Evolutionary conservation across 148 eudicot genomes (phyloP).

Genomic region (Salicornia ramosissima): DNA sequence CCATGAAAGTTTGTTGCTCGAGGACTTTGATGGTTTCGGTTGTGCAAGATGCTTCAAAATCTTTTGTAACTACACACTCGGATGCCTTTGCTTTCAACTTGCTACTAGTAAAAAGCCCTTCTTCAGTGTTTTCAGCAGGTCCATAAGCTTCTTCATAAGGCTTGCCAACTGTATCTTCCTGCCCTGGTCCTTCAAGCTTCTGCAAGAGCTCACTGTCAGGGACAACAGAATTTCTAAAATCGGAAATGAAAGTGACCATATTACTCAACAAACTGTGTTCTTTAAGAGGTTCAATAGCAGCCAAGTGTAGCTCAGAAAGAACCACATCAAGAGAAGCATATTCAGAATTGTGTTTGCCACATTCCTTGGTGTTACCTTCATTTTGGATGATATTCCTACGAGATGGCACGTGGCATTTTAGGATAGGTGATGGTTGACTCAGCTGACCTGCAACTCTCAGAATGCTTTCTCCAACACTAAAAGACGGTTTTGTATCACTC

Average conservation of each 20-base stretch:
- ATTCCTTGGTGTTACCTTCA: constrained; percentile 26
- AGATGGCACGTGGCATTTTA: constrained; percentile 21
- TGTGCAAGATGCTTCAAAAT: constrained; percentile 32
- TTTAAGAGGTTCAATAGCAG: constrained; percentile 45
- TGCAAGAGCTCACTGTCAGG: constrained; percentile 25
- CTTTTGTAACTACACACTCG: constrained; percentile 15
- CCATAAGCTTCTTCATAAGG: constrained; percentile 15
- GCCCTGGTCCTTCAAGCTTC: constrained; percentile 18
- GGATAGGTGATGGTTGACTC: constrained; percentile 31
- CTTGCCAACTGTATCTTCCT: constrained; percentile 14
- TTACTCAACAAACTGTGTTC: constrained; percentile 28
- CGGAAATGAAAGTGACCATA: constrained; percentile 36
- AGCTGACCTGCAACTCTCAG: constrained; percentile 36
- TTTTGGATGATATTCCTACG: constrained; percentile 15
- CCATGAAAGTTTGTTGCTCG: constrained; percentile 28
- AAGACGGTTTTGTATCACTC: constrained; percentile 23
- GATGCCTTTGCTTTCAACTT: constrained; percentile 18
- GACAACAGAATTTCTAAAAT: constrained; percentile 48
- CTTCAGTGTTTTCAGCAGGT: constrained; percentile 14
- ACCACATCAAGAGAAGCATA: constrained; percentile 38
- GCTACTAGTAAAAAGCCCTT: constrained; percentile 14
- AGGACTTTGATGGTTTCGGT: constrained; percentile 29
- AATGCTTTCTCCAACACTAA: constrained; percentile 47
- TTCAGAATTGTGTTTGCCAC: constrained; percentile 19
- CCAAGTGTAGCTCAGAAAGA: constrained; percentile 40